Evolutionary conservation across 345 rosid species (phyloP), one percentile per base, ranked within the genome.

Genomic region (Heritiera fomes): DNA sequence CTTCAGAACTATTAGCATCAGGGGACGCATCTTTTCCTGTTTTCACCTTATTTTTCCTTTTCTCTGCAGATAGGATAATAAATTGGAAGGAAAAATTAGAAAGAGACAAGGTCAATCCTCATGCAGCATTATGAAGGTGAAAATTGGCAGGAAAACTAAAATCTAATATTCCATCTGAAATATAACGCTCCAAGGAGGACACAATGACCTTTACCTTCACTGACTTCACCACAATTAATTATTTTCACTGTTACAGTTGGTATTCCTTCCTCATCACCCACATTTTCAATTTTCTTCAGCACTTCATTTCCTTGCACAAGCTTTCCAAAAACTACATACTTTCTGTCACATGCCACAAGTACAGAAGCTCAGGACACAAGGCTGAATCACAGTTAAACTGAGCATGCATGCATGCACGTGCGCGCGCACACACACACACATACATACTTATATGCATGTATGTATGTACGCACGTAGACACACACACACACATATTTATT

Each of bases 181-280:
- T 40, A 10, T 10, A 64, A 32, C 3, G 40, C 43, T n/a, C 74
- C 41, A 68, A 41, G 7, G 6, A 4, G 12, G 6, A 20, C 28
- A 8, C 6, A 8, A 15, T 2, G 68, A 77, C 71, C 12, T 41
- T 50, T 82, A 90, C 96, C 96, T 79, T 87, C 97, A 32, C 72
- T 67, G 45, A 84, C 80, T 88, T 96, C 98, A 77, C 99, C 99
- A 80, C 97, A 91, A 60, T 88, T 88, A 79, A 94, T 86, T 73
- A 96, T 89, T 87, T 96, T 94, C 87, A 94, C 97, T 2, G 91
- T 94, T 59, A 96, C 99, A 23, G 87, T 75, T 38, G 96, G 97
- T 64, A 79, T 81, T 79, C 98, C 98, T 66, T 90, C 98, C 62
- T 91, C 95, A 83, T 90, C 98, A 32, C 93, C 98, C 20, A 75